phyloP scores from a whole-genome alignment of 345 rosid species.

The Mallotus nudiflorus region DNA sequence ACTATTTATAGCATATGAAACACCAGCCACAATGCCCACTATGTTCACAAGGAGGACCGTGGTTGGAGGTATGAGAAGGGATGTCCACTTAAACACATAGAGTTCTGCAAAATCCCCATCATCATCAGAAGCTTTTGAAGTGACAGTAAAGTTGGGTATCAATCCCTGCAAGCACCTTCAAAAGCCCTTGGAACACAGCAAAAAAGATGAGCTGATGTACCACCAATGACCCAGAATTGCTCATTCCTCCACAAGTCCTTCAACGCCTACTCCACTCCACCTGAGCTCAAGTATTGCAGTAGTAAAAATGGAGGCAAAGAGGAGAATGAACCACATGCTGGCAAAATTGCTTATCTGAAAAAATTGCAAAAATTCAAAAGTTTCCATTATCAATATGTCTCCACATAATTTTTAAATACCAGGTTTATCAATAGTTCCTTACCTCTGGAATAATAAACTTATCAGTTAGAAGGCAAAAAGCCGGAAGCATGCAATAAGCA shows the following conservation, averaged over 20 bases:
- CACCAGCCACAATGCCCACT: conserved; percentile 98
- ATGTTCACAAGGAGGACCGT: conserved; percentile 85
- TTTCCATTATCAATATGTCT: background rate
- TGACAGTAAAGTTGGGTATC: conserved; percentile 98
- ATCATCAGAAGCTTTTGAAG: conserved; percentile 90
- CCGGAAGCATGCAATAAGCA: conserved; percentile 94
- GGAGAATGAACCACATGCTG: conserved; percentile 97
- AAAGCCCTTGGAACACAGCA: conserved; percentile 96
- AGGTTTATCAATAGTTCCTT: conserved; percentile 8
- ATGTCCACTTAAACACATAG: conserved; percentile 95
- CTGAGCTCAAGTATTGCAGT: conserved; percentile 94
- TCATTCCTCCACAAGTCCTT: conserved; percentile 99
- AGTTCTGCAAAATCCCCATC: conserved; percentile 98
- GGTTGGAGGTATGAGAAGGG: conserved; percentile 97
- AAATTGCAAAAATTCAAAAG: conserved; percentile 6
- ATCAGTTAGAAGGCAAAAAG: conserved; percentile 90
- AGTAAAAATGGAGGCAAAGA: conserved; percentile 74
- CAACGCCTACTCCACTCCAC: conserved; percentile 95
- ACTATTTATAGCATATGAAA: conserved; percentile 89
- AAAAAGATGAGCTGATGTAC: conserved; percentile 98
- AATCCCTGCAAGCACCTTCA: conserved; percentile 95
- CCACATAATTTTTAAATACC: background rate
- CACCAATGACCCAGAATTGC: conserved; percentile 99
- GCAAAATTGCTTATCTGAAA: conserved; percentile 97
- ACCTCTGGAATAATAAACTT: conserved; percentile 99